Evolutionary conservation across 1,284 basidiomycete species (phyloP).

Genomic region (Entoloma clypeatum): DNA sequence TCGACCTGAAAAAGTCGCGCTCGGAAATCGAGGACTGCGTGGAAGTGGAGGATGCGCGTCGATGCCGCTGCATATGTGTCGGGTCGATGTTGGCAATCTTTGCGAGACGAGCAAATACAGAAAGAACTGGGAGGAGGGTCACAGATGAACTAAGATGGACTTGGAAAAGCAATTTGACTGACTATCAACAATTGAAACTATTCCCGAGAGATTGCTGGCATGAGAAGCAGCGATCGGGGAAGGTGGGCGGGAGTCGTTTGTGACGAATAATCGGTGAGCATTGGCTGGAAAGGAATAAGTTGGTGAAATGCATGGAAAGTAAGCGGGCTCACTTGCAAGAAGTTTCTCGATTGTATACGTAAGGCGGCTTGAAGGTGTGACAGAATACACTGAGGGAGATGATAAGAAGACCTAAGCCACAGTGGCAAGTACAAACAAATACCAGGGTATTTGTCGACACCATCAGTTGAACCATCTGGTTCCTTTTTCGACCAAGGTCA

Average conservation of each 20-base stretch:
- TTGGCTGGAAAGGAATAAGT: conserved; percentile 46
- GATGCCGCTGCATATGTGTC: conserved; percentile 66
- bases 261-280: conserved; percentile 74
- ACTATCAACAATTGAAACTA: conserved; percentile 80
- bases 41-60: conserved; percentile 66
- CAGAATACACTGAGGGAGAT: conserved; percentile 61
- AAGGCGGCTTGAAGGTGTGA: conserved; percentile 56
- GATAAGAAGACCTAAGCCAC: conserved; percentile 1
- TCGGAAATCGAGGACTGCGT: conserved; percentile 39
- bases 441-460: conserved; percentile 73
- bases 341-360: conserved; percentile 72
- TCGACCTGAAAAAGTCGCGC: conserved; percentile 32
- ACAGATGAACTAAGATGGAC: not conserved
- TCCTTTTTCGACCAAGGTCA: conserved; percentile 36
- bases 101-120: conserved; percentile 67
- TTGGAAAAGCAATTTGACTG: conserved; percentile 23
- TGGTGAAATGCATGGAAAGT: not conserved
- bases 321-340: conserved; percentile 58
- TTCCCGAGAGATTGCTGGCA: conserved; percentile 56
- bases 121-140: conserved; percentile 52
- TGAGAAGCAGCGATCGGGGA: conserved; percentile 41
- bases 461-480: conserved; percentile 66
- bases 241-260: conserved; percentile 46
- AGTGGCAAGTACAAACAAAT: conserved; percentile 9
- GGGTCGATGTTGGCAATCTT: conserved; percentile 70